Base-by-base conservation (phyloP, 169 alveolate genomes). In the Cryptosporidium viatorum region DNA sequence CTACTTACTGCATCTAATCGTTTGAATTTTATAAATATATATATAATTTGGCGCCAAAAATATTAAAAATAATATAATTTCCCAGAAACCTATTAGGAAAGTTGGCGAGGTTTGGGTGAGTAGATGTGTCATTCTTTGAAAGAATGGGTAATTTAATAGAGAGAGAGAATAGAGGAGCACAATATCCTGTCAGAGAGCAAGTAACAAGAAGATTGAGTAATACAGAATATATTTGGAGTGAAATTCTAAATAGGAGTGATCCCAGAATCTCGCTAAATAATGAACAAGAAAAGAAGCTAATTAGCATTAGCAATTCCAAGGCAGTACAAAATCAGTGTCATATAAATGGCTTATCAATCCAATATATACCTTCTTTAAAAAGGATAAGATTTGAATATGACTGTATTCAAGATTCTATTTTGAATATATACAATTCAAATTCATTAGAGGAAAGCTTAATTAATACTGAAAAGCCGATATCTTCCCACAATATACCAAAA, bases 261-360 rank as follows among this genome's bases (percentile, higher is more conserved):
- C 86, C 50, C 26, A 73, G 70, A 26, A 55, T 55, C 10, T 21
- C 67, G 21, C 35, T 55, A 55, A 3, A 26, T 23, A 55, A n/a
- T 8, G 62, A 52, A 23, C 29, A 9, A 10, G 35, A 33, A 9
- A 45, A 29, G 37, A 45, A 43, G 35, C 45, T 80, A 26, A 62
- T 80, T 23, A 60, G 33, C 9, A 33, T 80, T 23, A 80, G 26
- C 8, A 80, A 45, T 16, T 59, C 89, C 2, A 80, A 67, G 48
- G 89, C 89, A 26, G 52, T 80, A 16, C 73, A 80, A 62, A 80
- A 80, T 43, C 62, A 41, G 31, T 80, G 89, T n/a, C 73, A 80
- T 50, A 80, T 80, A 29, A 80, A 80, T 80, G 75, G 89, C 16
- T 51, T 18, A 23, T 16, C 89, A 62, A 80, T 80, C n/a, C 12